Evolutionary conservation across 805 yeast genomes (phyloP).

Genomic region (Torulaspora gathmanii): DNA sequence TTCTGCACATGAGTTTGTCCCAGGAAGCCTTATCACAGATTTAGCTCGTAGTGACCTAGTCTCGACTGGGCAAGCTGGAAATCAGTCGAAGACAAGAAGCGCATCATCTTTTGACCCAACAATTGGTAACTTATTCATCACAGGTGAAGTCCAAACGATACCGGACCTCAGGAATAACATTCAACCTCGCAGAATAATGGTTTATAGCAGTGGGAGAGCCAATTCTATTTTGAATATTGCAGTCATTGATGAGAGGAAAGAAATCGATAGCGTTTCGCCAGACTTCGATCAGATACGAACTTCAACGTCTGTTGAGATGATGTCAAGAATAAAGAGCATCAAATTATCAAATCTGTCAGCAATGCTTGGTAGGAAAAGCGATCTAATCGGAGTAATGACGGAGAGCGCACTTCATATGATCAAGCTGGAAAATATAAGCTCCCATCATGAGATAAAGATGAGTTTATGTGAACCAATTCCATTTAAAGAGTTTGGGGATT

Average conservation of each 20-base stretch:
- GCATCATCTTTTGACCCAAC: conserved; percentile 22
- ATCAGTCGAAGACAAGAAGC: neutral
- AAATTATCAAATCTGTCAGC: conserved; percentile 31
- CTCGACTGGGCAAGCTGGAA: neutral
- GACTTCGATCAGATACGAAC: neutral
- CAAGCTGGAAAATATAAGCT: conserved; percentile 23
- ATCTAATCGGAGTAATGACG: conserved; percentile 40
- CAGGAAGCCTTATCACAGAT: conserved; percentile 17
- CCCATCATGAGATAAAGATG: conserved; percentile 17
- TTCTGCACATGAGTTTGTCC: conserved; percentile 23
- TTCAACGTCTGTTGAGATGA: conserved; percentile 23
- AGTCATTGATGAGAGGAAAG: neutral
- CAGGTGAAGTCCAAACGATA: conserved; percentile 25
- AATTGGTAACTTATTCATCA: conserved; percentile 14
- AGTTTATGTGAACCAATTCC: conserved; percentile 23
- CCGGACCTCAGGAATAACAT: conserved; percentile 21
- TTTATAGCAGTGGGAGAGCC: conserved; percentile 23
- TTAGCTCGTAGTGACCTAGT: conserved; percentile 7
- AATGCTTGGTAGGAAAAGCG: conserved; percentile 24
- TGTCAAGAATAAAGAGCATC: conserved; percentile 42
- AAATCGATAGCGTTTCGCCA: neutral
- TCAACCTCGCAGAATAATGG: conserved; percentile 21
- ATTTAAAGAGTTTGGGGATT: conserved; percentile 28
- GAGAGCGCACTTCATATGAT: conserved; percentile 35
- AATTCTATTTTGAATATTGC: conserved; percentile 19